Evolutionary conservation across 2,329 filamentous ascomycete species (phyloP).

Genomic region (Colletotrichum simmondsii): DNA sequence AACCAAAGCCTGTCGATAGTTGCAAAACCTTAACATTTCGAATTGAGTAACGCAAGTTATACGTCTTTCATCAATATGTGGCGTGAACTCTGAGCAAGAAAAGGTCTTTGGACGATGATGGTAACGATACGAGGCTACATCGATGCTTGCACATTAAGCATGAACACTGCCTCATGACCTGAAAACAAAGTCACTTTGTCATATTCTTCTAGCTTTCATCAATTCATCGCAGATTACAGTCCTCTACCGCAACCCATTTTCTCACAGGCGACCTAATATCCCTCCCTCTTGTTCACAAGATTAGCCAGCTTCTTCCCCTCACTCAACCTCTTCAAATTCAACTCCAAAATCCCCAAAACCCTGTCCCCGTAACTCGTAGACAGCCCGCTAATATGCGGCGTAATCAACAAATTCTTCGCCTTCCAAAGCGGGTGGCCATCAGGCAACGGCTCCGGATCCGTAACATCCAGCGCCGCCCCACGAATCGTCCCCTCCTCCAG

Average conservation of each 20-base stretch:
- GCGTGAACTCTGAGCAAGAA: too few species aligned
- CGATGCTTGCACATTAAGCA: too few species aligned
- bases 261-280: not conserved
- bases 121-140: too few species aligned
- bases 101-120: too few species aligned
- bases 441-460: slow-evolving; percentile 82
- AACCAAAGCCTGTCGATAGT: too few species aligned
- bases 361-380: slow-evolving; percentile 53
- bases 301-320: slow-evolving; percentile 53
- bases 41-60: too few species aligned
- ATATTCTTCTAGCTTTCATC: not conserved
- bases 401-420: slow-evolving; percentile 74
- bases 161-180: too few species aligned
- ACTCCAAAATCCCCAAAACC: slow-evolving; percentile 53
- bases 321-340: slow-evolving; percentile 52
- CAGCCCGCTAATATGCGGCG: slow-evolving; percentile 59
- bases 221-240: not conserved
- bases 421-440: slow-evolving; percentile 76
- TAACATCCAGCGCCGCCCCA: slow-evolving; percentile 82
- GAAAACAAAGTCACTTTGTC: too few species aligned
- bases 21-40: too few species aligned
- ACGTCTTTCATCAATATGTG: too few species aligned
- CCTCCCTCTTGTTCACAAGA: slow-evolving; percentile 47
- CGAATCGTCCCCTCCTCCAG: slow-evolving; percentile 68
- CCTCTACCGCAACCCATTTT: not conserved